Percentiles rank a stretch among this genome's conserved stretches.
Evolutionary conservation across 108 stramenopile species (phyloP).

Genomic region (Nitzschia sp.): DNA sequence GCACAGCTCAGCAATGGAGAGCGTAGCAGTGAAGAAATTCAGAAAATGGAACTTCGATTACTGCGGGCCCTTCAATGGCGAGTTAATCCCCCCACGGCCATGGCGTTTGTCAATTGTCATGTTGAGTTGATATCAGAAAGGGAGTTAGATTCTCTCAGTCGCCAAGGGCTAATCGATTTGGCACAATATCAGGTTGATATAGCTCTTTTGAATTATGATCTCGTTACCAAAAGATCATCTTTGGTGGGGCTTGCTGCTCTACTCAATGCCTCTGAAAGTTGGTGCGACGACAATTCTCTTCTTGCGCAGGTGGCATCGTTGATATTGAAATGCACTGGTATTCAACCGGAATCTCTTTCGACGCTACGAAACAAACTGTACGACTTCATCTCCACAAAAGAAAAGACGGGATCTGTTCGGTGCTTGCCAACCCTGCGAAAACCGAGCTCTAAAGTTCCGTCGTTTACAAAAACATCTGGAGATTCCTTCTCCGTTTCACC

Average conservation of each 20-base stretch:
- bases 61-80: constrained; percentile 48
- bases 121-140: constrained; percentile 7
- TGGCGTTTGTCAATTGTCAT: constrained; percentile 13
- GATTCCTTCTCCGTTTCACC: neutral
- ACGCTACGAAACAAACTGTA: constrained; percentile 3
- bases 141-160: constrained; percentile 7
- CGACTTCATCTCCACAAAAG: neutral
- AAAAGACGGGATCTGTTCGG: neutral
- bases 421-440: constrained; percentile 1
- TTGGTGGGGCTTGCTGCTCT: constrained; percentile 41
- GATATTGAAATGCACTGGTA: neutral
- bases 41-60: constrained; percentile 45
- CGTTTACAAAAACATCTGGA: neutral
- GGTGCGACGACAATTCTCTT: neutral
- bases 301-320: neutral
- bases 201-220: constrained; percentile 35
- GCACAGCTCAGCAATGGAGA: constrained; percentile 60
- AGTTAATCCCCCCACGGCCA: constrained; percentile 47
- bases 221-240: constrained; percentile 26
- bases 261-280: constrained; percentile 39
- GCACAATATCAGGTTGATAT: constrained; percentile 40
- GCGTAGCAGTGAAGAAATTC: constrained; percentile 46
- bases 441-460: neutral
- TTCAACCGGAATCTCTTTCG: neutral
- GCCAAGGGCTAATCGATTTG: constrained; percentile 22